Base-by-base conservation (phyloP, 768 basidiomycete species). In the Tylopilus balloui region DNA sequence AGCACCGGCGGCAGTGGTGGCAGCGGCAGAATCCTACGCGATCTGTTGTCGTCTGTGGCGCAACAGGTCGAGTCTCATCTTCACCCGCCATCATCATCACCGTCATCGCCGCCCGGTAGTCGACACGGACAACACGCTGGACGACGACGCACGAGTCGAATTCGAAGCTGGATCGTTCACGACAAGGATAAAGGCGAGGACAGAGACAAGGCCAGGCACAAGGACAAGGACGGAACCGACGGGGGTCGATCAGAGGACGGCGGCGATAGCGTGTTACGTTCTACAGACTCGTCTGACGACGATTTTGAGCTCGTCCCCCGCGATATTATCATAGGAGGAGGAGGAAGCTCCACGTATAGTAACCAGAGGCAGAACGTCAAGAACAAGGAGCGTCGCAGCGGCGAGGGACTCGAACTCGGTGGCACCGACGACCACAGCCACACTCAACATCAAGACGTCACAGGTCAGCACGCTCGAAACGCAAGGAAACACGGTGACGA, bases 31-130 rank as follows among this genome's bases (percentile, higher is more conserved):
- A n/a, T n/a, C 1, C 42, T 62, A 20, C 59, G 56, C 48, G 60
- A 53, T 25, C 44, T 63, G 44, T 46, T 57, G 49, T 57, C 61
- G 38, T 47, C 54, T 52, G 50, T 61, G 49, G 57, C 57, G 45
- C 60, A 63, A 21, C 57, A 60, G 39, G 50, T 63, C 51, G 60
- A 59, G 19, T 61, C 57, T 6, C 60, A 51, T 37, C 56, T 62
- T 38, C 41, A 44, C n/a, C 48, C 48, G 34, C 34, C 32, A 15
- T 32, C 32, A 15, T 32, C 34, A 17, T 20, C 35, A 3, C 12
- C 41, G 3, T 8, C 27, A 6, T 19, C 31, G 32, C 13, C 38
- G 21, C 23, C 36, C 9, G 15, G 31, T 10, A 31, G 20, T 20
- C 52, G 28, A 24, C 42, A 23, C 47, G 28, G 31, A 47, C 45